Conservation (phyloP, 106 monocot species). For the Allium fistulosum region DNA sequence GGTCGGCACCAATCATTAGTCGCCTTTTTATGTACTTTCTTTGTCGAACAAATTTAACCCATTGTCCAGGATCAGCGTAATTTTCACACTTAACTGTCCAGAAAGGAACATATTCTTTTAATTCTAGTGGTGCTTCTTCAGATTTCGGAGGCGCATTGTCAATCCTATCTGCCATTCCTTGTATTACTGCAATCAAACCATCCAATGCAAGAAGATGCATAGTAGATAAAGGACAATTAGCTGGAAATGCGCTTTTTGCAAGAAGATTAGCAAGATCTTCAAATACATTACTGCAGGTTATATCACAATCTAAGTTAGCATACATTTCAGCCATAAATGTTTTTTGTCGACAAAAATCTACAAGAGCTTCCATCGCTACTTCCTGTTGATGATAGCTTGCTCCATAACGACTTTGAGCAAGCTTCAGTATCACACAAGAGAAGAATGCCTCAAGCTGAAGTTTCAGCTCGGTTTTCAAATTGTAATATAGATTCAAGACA, state of each 20-base stretch:
- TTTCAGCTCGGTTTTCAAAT: constrained; percentile 71
- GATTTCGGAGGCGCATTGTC: constrained; percentile 24
- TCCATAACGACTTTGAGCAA: constrained; percentile 73
- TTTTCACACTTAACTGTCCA: constrained; percentile 54
- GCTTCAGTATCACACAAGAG: constrained; percentile 81
- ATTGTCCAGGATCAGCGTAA: constrained; percentile 50
- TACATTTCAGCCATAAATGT: constrained; percentile 80
- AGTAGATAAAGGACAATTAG: constrained; percentile 43
- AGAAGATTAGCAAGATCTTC: constrained; percentile 62
- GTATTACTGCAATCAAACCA: constrained; percentile 59
- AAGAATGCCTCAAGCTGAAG: constrained; percentile 94
- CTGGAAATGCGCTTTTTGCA: constrained; percentile 61
- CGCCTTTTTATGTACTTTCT: constrained; percentile 56
- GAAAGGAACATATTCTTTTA: constrained; percentile 50
- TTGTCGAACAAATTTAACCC: constrained; percentile 55
- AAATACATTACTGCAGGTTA: constrained; percentile 70
- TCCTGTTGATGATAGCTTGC: constrained; percentile 88
- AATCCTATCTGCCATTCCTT: constrained; percentile 57
- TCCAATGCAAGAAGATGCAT: constrained; percentile 57
- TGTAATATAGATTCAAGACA: constrained; percentile 76
- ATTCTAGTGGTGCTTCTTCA: constrained; percentile 20
- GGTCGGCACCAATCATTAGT: constrained; percentile 57
- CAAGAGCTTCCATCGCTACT: constrained; percentile 84
- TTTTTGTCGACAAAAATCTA: constrained; percentile 69
- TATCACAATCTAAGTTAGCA: constrained; percentile 71